Percentiles rank a stretch among this genome's conserved stretches.
Evolutionary conservation across 768 basidiomycete genomes (phyloP).

Genomic region (Hysterangium stoloniferum): DNA sequence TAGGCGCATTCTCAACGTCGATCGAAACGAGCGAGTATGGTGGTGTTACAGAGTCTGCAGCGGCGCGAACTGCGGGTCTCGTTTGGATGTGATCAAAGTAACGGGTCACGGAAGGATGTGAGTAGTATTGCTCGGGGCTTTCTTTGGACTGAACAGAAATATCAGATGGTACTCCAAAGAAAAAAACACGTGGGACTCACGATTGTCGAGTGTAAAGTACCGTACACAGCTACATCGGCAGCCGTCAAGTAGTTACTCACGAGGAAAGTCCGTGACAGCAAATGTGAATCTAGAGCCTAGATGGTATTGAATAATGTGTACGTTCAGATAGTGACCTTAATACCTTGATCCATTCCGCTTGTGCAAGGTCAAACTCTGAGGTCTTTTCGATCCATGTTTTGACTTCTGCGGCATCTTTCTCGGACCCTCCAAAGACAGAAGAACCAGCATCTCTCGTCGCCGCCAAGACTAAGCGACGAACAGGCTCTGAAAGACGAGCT

Average conservation of each 20-base stretch:
- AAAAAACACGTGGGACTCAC: slow-evolving; percentile 38
- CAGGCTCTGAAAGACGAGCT: slow-evolving; percentile 28
- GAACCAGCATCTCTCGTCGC: slow-evolving; percentile 33
- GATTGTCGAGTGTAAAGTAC: slow-evolving; percentile 72
- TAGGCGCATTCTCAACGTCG: slow-evolving; percentile 71
- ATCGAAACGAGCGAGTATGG: slow-evolving; percentile 50
- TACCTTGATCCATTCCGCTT: slow-evolving; percentile 45
- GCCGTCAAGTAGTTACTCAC: slow-evolving; percentile 79
- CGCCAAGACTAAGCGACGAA: slow-evolving; percentile 49
- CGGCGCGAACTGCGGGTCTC: slow-evolving; percentile 49
- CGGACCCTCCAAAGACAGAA: slow-evolving; percentile 42
- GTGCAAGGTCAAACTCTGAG: slow-evolving; percentile 39
- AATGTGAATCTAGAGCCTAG: slow-evolving; percentile 64
- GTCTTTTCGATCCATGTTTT: slow-evolving; percentile 64
- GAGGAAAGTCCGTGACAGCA: slow-evolving; percentile 76
- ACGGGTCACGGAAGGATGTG: slow-evolving; percentile 76
- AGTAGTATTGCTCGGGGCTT: slow-evolving; percentile 64
- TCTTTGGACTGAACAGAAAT: slow-evolving; percentile 49
- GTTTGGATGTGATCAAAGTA: slow-evolving; percentile 95
- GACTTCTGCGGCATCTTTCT: slow-evolving; percentile 58
- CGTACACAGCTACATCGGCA: slow-evolving; percentile 89
- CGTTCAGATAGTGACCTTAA: slow-evolving; percentile 9
- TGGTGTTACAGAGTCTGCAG: slow-evolving; percentile 43
- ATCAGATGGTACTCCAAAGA: background rate
- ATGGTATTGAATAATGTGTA: background rate